Base-by-base conservation (phyloP, 805 yeast genomes). In the Candida alai region DNA sequence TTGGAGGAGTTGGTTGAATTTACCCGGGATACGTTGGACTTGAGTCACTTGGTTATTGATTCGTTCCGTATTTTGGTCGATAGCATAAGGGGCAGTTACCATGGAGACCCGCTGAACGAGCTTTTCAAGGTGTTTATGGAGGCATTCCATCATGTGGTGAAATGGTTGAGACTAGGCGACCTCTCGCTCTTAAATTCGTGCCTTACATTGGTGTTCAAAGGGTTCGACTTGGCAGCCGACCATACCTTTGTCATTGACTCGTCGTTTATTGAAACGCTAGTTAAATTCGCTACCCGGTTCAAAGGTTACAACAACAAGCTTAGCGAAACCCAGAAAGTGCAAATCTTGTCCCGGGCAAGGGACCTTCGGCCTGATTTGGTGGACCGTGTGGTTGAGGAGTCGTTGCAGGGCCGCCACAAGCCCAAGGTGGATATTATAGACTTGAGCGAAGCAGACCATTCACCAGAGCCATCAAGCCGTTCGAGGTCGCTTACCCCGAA, bases 141-240 rank as follows among this genome's bases (percentile, higher is more conserved):
- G n/a, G 76, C 93, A 0, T 75, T 89, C 40, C 70, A 70, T 10
- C 67, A 78, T 34, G 78, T 85, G 67, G 68, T 85, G 21, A 80
- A 78, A 24, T 84, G 97, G 94, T 65, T 90, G 19, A 70, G 93
- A 39, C 64, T 90, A 30, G 86, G 90, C 39, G 97, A 89, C 56
- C 65, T 74, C 5, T 83, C 87, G 2, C 63, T 90, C 29, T 61
- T 85, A 28, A 71, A 70, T 17, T 73, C 86, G 1, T 86, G 96
- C 65, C 89, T 85, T 5, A 69, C 71, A 16, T 62, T 87, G 30
- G 82, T 84, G 4, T 71, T 78, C 32, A 70, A 73, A 27, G 77
- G 86, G 0, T 65, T 87, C 29, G 84, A 79, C 44, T 56, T 84
- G 28, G 84, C 88, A 0, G 56, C 61, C 19, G 80, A 76, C 25